These are phyloP conservation scores for Epipyxis sp. DNA, from an alignment of 108 stramenopile genomes.

Conservation along the genomic window DNA sequence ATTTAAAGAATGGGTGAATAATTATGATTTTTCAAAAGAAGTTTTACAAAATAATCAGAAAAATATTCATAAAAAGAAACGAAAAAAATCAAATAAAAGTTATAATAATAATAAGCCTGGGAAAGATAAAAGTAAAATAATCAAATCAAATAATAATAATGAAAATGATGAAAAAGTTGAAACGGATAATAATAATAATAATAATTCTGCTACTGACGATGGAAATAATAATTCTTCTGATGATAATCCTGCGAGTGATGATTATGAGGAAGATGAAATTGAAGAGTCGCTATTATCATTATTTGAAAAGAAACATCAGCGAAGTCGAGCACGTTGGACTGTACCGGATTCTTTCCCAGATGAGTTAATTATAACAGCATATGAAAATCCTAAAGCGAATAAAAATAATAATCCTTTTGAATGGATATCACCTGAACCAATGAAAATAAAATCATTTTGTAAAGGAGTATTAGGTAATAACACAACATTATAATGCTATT, in stretches of 20 bases:
- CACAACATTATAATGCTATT: conserved; percentile 37
- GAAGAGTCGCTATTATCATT: not conserved
- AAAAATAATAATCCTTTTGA: not conserved
- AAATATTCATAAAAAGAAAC: not conserved
- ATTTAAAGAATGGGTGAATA: conserved; percentile 81
- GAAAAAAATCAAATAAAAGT: conserved; percentile 19
- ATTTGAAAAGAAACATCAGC: conserved; percentile 73
- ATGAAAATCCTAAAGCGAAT: conserved; percentile 76
- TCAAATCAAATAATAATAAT: not conserved
- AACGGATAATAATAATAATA: not conserved
- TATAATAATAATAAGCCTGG: conserved; percentile 39
- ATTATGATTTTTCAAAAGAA: conserved; percentile 42
- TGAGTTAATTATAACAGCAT: conserved; percentile 66
- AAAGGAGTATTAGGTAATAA: conserved; percentile 34
- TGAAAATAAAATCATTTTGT: not conserved
- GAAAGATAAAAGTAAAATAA: conserved; percentile 30
- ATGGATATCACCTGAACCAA: not conserved
- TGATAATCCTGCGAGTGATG: not conserved
- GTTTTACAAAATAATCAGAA: not conserved
- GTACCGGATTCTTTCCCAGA: conserved; percentile 77
- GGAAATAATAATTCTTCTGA: not conserved
- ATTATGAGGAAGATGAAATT: not conserved
- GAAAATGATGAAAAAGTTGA: not conserved
- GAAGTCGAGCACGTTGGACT: conserved; percentile 71
- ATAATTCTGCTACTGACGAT: not conserved